Evolutionary conservation across 2,329 filamentous ascomycete species (phyloP).

Genomic region (Verticillium longisporum): DNA sequence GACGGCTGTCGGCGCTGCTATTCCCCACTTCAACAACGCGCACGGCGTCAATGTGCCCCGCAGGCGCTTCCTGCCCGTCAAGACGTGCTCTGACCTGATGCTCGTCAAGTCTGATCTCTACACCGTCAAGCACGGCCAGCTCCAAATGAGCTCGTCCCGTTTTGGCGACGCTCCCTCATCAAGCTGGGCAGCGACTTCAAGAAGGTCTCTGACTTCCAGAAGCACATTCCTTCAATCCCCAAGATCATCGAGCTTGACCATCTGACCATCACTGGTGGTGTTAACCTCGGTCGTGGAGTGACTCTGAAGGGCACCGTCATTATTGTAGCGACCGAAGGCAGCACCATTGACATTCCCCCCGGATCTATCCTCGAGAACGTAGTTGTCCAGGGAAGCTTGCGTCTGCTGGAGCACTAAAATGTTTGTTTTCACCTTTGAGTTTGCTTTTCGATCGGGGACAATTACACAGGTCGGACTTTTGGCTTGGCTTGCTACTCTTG

Average conservation of each 20-base stretch:
- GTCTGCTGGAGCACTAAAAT: conserved; percentile 57
- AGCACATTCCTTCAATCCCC: conserved; percentile 79
- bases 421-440: not conserved
- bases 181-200: conserved; percentile 99
- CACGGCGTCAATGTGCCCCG: conserved; percentile 98
- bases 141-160: conserved; percentile 92
- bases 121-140: conserved; percentile 96
- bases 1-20: conserved; percentile 96
- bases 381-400: conserved; percentile 94
- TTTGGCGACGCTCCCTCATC: conserved; percentile 97
- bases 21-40: conserved; percentile 96
- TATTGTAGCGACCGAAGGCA: conserved; percentile 95
- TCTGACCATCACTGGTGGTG: conserved; percentile 93
- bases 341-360: conserved; percentile 95
- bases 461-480: not conserved
- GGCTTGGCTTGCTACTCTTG: not conserved
- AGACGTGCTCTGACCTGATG: conserved; percentile 99
- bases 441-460: not conserved
- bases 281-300: conserved; percentile 93
- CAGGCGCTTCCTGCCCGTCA: conserved; percentile 96
- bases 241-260: conserved; percentile 91
- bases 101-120: conserved; percentile 99
- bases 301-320: conserved; percentile 98
- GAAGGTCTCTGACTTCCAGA: conserved; percentile 97
- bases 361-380: conserved; percentile 98